Evolutionary conservation across 805 yeast species (phyloP).

Genomic region (Tetrapisispora iriomotensis): DNA sequence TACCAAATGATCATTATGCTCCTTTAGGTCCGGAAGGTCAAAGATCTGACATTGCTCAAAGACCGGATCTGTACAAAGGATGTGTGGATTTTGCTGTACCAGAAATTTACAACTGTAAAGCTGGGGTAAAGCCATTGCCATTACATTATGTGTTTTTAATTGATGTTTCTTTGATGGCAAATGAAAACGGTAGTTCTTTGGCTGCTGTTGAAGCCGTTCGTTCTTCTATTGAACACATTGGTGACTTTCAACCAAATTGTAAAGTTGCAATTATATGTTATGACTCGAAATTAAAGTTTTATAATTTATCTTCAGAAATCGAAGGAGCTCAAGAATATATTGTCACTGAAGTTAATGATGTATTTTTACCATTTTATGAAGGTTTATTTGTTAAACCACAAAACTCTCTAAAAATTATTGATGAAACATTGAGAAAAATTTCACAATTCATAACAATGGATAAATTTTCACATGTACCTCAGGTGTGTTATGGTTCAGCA

Average conservation of each 20-base stretch:
- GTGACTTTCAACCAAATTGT: slow-evolving; percentile 29
- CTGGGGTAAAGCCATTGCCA: slow-evolving; percentile 33
- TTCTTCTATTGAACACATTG: slow-evolving; percentile 33
- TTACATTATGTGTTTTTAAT: slow-evolving; percentile 62
- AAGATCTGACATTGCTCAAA: slow-evolving; percentile 43
- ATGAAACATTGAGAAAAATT: slow-evolving; percentile 47
- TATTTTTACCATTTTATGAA: slow-evolving; percentile 57
- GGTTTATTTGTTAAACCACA: slow-evolving; percentile 75
- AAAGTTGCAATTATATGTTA: slow-evolving; percentile 64
- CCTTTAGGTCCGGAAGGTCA: slow-evolving; percentile 52
- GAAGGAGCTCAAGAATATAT: slow-evolving; percentile 48
- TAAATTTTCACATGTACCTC: slow-evolving; percentile 28
- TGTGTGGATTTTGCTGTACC: slow-evolving; percentile 81
- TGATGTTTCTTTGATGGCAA: slow-evolving; percentile 54
- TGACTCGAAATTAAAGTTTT: slow-evolving; percentile 62
- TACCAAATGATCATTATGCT: slow-evolving; percentile 58
- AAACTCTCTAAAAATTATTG: slow-evolving; percentile 53
- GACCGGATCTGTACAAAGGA: slow-evolving; percentile 61
- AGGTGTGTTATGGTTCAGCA: slow-evolving; percentile 72
- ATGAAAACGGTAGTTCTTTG: slow-evolving; percentile 41
- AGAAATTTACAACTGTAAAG: slow-evolving; percentile 47
- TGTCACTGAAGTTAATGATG: slow-evolving; percentile 45
- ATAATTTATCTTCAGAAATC: slow-evolving; percentile 46
- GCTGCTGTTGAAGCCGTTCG: slow-evolving; percentile 62
- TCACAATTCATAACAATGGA: slow-evolving; percentile 29